Evolutionary conservation across 1,284 basidiomycete genomes (phyloP), one percentile per base, ranked within the genome.

Genomic region (Trametes versicolor): DNA sequence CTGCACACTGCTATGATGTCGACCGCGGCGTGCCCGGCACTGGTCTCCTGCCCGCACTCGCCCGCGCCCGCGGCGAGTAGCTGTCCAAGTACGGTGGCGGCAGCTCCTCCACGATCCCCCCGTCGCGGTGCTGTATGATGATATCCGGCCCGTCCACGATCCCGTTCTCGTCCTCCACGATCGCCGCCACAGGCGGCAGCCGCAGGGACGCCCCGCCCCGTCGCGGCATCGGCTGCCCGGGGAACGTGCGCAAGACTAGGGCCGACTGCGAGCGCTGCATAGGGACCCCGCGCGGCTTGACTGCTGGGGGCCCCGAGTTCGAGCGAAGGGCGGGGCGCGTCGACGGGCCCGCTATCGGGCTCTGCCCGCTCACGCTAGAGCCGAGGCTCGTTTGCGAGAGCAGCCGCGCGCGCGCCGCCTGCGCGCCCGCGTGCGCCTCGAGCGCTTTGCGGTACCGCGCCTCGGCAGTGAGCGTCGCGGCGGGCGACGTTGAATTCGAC

Each of bases 61-160:
- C 36, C 39, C 48, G n/a, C 43, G 50, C 50, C 19, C 50, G 19
- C 27, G 50, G 29, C 50, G 27, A 41, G 56, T 60, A 63, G 15
- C 66, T 68, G 61, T 72, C 72, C 23, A 65, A 45, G 50, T 78
- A 78, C 15, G 76, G 76, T 32, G 77, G 77, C 21, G 76, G 76
- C 9, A 77, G 69, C 62, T 77, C 75, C 56, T 75, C 73, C 15
- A 78, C 73, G 51, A 74, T 67, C n/a, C 75, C 75, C 34, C 74
- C 76, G 47, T 76, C 76, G 7, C 72, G 71, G 56, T 77, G 76
- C 54, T 78, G 76, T 36, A 77, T 74, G 66, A 77, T 75, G 63
- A 76, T 73, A 56, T 76, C 75, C n/a, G 74, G 72, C 41, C 71
- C 65, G 13, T 29, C 41, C 39, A 29, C 41, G 29, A 32, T 32